A percentile compares a stretch with the other conserved stretches of the same genome.
These are phyloP conservation scores for Eutrema salsugineum DNA, from an alignment of 441 rosid genomes.

Conservation along the genomic window DNA sequence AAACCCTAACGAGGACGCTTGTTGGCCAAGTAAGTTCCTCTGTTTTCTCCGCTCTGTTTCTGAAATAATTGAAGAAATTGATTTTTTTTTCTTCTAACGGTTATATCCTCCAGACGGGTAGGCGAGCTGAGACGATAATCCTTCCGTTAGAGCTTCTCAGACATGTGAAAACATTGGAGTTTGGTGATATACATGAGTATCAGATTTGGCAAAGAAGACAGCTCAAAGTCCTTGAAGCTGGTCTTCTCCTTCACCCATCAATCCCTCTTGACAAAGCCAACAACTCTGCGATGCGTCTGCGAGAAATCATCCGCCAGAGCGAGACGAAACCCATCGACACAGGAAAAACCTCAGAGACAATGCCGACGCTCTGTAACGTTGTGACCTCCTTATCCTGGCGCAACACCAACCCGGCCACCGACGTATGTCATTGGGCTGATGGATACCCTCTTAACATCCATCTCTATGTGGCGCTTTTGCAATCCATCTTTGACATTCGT, in stretches of 20 bases:
- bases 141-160: conserved; percentile 94
- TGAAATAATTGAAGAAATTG: not conserved
- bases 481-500: conserved; percentile 23
- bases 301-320: conserved; percentile 50
- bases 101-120: conserved; percentile 45
- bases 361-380: conserved; percentile 57
- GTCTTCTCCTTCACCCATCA: conserved; percentile 64
- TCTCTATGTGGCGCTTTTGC: conserved; percentile 8
- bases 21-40: conserved; percentile 78
- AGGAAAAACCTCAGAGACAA: conserved; percentile 62
- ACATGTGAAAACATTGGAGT: conserved; percentile 68
- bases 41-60: not conserved
- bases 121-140: conserved; percentile 71
- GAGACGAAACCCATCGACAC: conserved; percentile 58
- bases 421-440: conserved; percentile 31
- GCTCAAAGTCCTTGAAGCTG: conserved; percentile 62
- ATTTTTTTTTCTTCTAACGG: not conserved
- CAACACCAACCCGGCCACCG: conserved; percentile 43
- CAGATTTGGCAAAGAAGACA: conserved; percentile 80
- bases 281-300: conserved; percentile 46
- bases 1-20: conserved; percentile 86
- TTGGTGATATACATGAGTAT: conserved; percentile 44
- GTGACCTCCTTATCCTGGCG: conserved; percentile 66
- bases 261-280: conserved; percentile 60
- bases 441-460: conserved; percentile 20